These are phyloP conservation scores for Pleurotus tuber-regium DNA, from an alignment of 768 basidiomycete genomes.

Conservation along the genomic window DNA sequence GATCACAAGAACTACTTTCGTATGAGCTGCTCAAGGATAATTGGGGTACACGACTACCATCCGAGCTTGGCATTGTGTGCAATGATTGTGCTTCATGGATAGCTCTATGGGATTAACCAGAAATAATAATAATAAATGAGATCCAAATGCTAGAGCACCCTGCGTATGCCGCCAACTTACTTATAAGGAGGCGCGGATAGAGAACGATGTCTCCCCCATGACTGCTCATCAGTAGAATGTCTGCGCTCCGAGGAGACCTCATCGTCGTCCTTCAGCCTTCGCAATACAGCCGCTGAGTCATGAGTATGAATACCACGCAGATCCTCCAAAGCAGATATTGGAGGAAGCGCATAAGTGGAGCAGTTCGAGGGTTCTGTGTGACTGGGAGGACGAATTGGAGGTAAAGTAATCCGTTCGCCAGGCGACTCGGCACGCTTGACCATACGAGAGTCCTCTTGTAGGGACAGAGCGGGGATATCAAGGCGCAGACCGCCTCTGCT, in stretches of 20 bases:
- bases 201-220: constrained; percentile 42
- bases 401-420: constrained; percentile 33
- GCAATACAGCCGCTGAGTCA: constrained; percentile 66
- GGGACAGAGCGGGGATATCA: constrained; percentile 32
- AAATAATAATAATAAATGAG: constrained; percentile 11
- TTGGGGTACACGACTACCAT: background rate
- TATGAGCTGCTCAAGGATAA: background rate
- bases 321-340: constrained; percentile 68
- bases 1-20: background rate
- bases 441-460: constrained; percentile 21
- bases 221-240: constrained; percentile 24
- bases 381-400: constrained; percentile 37
- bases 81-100: background rate
- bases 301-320: constrained; percentile 47
- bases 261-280: constrained; percentile 60
- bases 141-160: constrained; percentile 6
- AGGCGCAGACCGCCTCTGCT: constrained; percentile 26
- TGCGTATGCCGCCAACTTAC: constrained; percentile 16
- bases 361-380: constrained; percentile 23
- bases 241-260: constrained; percentile 26
- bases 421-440: background rate
- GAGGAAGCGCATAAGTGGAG: constrained; percentile 56
- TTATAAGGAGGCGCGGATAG: constrained; percentile 35
- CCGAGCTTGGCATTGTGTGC: background rate
- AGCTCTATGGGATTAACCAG: constrained; percentile 15